Evolutionary conservation across 257 asterid genomes (phyloP), one percentile per base, ranked within the genome.

Genomic region (Nicotiana paniculata): DNA sequence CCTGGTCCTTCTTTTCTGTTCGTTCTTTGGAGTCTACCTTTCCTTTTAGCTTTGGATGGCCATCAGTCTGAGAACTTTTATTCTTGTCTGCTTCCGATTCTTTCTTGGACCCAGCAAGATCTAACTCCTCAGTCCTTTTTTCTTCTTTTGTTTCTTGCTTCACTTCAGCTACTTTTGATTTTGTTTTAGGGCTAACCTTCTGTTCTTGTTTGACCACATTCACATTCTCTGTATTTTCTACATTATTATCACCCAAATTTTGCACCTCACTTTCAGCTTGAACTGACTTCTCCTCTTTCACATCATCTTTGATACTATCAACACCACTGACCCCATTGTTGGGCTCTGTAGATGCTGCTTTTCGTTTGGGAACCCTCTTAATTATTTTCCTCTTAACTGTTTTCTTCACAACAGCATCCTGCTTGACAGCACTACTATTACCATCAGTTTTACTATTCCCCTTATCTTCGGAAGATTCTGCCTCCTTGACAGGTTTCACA

Each of bases 311-410:
- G 48, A 57, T 43, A 65, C 64, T 80, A 70, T 79, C 77, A 33
- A 57, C 79, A 77, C 84, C 90, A 65, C 85, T 81, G 74, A 77
- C 84, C 87, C 81, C 90, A 82, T 28, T 70, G 75, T 81, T 78
- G 69, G 88, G 51, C 33, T 87, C 96, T 35, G 82, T 88, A 58
- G 91, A 21, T 63, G 67, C 62, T 59, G 85, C 87, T 86, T 96
- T 94, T 86, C 82, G 89, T 86, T 94, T 94, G 5, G 91, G 89
- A 77, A 96, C 93, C 86, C 90, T 91, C 88, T 86, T 93, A 81
- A 96, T 81, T 43, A 94, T 84, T 91, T 96, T 94, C 85, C 89
- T 93, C 88, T 93, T 94, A 39, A 91, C 86, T 48, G 88, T 90
- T 79, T 88, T 86, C 85, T 92, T 93, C 86, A 86, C 85, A 89